Conservation (phyloP, 495 filamentous ascomycete species). For the Penicillium soppii region DNA sequence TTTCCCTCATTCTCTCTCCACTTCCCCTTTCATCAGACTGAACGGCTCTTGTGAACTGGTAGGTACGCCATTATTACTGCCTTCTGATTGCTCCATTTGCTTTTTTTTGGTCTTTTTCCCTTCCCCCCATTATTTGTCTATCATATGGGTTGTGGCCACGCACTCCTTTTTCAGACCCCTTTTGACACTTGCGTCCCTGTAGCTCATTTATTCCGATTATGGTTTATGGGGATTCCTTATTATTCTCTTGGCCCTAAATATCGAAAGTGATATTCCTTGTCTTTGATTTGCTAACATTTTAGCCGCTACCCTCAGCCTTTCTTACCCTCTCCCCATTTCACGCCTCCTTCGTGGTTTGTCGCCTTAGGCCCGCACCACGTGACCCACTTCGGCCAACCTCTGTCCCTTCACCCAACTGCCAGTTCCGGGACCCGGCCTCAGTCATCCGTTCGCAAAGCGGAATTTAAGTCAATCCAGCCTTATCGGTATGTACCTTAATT, state of each 20-base stretch:
- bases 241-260: conserved; percentile 17
- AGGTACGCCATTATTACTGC: conserved; percentile 7
- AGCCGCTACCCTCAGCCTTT: conserved; percentile 7
- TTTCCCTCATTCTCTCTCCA: conserved; percentile 13
- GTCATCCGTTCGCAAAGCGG: conserved; percentile 46
- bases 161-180: conserved; percentile 27
- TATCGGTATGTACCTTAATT: conserved; percentile 46
- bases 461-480: conserved; percentile 47
- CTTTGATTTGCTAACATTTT: conserved; percentile 22
- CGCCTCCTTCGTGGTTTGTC: conserved; percentile 12
- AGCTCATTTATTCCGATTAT: conserved; percentile 18
- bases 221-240: conserved; percentile 16
- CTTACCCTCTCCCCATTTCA: neutral
- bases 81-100: conserved; percentile 5
- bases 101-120: conserved; percentile 12
- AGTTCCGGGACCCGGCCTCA: conserved; percentile 42
- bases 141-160: conserved; percentile 37
- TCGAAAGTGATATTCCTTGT: conserved; percentile 13
- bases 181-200: conserved; percentile 15
- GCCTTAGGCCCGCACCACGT: conserved; percentile 40
- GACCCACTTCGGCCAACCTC: conserved; percentile 31
- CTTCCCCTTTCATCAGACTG: conserved; percentile 15
- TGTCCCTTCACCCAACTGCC: conserved; percentile 34
- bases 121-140: neutral
- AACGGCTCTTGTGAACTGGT: conserved; percentile 11